Percentiles rank a stretch among this genome's conserved stretches.
Evolutionary conservation across 2,329 filamentous ascomycete genomes (phyloP).

Genomic region (Calonectria naviculata): DNA sequence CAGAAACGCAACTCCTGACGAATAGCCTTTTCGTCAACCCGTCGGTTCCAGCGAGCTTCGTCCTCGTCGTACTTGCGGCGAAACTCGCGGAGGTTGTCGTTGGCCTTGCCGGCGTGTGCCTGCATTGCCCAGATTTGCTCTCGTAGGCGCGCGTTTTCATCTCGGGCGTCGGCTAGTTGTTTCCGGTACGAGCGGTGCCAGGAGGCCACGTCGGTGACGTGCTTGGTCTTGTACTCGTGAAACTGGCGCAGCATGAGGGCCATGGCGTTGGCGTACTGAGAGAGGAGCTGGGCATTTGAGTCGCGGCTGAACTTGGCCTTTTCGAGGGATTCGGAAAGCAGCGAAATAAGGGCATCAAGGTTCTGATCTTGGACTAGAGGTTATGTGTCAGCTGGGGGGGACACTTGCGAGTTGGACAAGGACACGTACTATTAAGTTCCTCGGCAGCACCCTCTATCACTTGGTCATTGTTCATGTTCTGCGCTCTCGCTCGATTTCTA

Average conservation of each 20-base stretch:
- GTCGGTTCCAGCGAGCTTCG: constrained; percentile 62
- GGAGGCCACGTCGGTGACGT: constrained; percentile 69
- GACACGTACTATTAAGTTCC: constrained; percentile 64
- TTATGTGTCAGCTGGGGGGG: constrained; percentile 8
- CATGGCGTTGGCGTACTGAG: constrained; percentile 68
- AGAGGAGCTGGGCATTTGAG: constrained; percentile 68
- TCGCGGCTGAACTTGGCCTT: constrained; percentile 70
- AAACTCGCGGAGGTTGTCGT: constrained; percentile 67
- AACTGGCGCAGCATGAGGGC: constrained; percentile 70
- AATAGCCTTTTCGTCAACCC: constrained; percentile 62
- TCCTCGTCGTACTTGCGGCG: constrained; percentile 68
- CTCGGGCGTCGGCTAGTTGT: constrained; percentile 73
- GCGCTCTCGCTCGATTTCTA: constrained; percentile 64
- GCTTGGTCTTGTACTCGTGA: constrained; percentile 73
- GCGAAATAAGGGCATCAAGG: constrained; percentile 70
- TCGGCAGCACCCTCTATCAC: constrained; percentile 66
- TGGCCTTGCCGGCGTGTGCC: constrained; percentile 67
- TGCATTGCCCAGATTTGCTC: constrained; percentile 77
- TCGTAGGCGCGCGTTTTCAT: constrained; percentile 71
- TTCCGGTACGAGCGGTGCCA: constrained; percentile 76
- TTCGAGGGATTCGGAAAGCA: constrained; percentile 71
- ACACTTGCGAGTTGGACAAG: neutral
- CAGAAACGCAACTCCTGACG: constrained; percentile 73
- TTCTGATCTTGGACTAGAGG: constrained; percentile 66
- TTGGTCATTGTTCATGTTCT: constrained; percentile 67